Evolutionary conservation across 192 early-diverging fungal species (phyloP).

Genomic region (Coemansia sp.): DNA sequence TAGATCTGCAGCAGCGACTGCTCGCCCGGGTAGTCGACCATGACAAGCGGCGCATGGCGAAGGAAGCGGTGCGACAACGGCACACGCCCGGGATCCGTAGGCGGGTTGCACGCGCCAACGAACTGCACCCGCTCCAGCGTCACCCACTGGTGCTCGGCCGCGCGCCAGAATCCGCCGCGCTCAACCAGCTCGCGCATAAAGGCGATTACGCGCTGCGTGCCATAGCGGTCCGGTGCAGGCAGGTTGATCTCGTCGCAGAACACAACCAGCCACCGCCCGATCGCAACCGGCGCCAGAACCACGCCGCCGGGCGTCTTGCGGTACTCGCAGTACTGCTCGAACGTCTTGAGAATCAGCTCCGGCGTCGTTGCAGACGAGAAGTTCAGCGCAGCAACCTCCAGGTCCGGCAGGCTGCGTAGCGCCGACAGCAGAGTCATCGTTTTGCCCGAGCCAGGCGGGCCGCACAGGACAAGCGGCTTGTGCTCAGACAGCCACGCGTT

Average conservation of each 20-base stretch:
- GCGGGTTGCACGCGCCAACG: conserved; percentile 99
- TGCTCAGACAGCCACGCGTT: conserved; percentile 96
- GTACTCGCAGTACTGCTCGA: conserved; percentile 99
- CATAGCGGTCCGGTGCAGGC: conserved; percentile 94
- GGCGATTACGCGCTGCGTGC: conserved; percentile 96
- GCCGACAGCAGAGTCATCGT: conserved; percentile 99
- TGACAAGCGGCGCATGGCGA: conserved; percentile 92
- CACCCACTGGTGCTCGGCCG: conserved; percentile 92
- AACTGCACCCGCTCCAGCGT: conserved; percentile 96
- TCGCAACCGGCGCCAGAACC: conserved; percentile 76
- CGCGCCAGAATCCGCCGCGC: conserved; percentile 96
- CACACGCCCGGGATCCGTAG: conserved; percentile 98
- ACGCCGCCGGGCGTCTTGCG: conserved; percentile 91
- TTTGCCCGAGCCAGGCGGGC: conserved; percentile 99
- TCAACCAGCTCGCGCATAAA: conserved; percentile 95
- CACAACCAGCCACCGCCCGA: conserved; percentile 95
- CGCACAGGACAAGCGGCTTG: conserved; percentile 94
- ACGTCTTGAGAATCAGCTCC: conserved; percentile 91
- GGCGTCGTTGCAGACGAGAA: conserved; percentile 98
- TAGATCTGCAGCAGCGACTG: conserved; percentile 94
- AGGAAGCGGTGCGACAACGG: conserved; percentile 95
- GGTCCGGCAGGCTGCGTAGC: conserved; percentile 88
- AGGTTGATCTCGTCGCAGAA: conserved; percentile 99
- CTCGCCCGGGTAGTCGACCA: conserved; percentile 98
- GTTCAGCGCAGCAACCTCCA: conserved; percentile 98